phyloP scores from a whole-genome alignment of 2,329 filamentous ascomycete genomes.

The Aureobasidium pullulans region DNA sequence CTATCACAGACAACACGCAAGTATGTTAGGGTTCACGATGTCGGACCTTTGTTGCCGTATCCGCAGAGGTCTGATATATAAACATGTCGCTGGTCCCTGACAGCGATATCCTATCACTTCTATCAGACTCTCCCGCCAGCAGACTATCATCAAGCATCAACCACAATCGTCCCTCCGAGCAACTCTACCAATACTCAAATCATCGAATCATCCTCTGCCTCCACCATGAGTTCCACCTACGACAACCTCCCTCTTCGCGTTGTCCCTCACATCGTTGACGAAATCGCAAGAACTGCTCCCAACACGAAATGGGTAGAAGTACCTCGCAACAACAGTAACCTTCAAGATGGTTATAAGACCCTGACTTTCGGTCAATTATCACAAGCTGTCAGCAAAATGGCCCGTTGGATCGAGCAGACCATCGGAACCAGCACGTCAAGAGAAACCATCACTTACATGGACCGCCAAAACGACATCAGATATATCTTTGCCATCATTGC shows the following conservation, averaged over 20 bases:
- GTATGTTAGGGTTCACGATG: neutral
- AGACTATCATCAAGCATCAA: neutral
- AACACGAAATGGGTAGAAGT: conserved; percentile 9
- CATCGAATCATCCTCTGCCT: neutral
- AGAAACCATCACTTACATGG: conserved; percentile 20
- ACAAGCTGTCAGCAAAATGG: conserved; percentile 17
- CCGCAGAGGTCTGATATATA: conserved; percentile 3
- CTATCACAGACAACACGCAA: neutral
- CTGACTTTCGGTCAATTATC: conserved; percentile 18
- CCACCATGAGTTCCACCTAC: neutral
- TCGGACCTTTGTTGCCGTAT: neutral
- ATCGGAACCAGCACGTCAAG: conserved; percentile 15
- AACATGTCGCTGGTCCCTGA: neutral
- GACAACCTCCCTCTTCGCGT: neutral
- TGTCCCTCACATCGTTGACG: conserved; percentile 6
- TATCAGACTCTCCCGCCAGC: neutral
- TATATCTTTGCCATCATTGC: conserved; percentile 20
- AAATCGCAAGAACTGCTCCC: conserved; percentile 3
- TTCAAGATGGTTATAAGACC: conserved; percentile 19
- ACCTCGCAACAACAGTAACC: conserved; percentile 10
- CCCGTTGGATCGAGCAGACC: conserved; percentile 17
- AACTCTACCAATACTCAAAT: neutral
- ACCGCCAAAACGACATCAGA: conserved; percentile 19
- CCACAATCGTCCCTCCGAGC: neutral
- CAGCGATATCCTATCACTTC: neutral